Evolutionary conservation across 306 rosid species (phyloP), one percentile per base, ranked within the genome.

Genomic region (Psophocarpus tetragonolobus): DNA sequence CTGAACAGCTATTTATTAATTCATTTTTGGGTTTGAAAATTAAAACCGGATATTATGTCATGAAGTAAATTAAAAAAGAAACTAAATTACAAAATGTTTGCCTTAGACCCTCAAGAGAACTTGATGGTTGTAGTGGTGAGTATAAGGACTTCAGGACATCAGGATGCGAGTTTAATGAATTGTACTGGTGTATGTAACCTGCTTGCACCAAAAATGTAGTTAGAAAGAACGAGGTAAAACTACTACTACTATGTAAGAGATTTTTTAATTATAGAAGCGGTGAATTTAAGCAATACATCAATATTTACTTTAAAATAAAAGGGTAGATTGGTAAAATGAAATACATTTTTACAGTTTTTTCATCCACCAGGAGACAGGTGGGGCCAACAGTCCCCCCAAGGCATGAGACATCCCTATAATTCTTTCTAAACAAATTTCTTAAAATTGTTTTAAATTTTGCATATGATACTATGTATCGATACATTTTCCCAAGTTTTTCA

Each of bases 81-180:
- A 84, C 17, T 30, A 74, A 10, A 75, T 68, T 35, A 67, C 63
- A 60, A 67, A 77, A 64, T 47, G 71, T 70, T 81, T 87, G 85
- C 99, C 99, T 96, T 88, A 96, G 88, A 85, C 95, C 97, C 92
- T 92, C 99, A 84, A 96, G 87, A 67, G 99, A 89, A 84, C 96
- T 96, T 64, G 97, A 85, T 82, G 94, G 98, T 76, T 96, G 99
- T 78, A 96, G 94, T 6, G 99, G 99, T 66, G 99, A 96, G 82
- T 96, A 93, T 62, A 96, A 87, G 42, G 98, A 96, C 90, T 92
- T 96, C 76, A 96, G 63, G 84, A 96, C 94, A 84, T 96, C 98
- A 76, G 98, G 99, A 79, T 96, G 96, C 30, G 98, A 96, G 86
- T 92, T 87, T 80, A 96, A 84, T 62, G 98, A 92, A 87, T 96